Percentiles rank a stretch among this genome's conserved stretches.
Evolutionary conservation across 768 basidiomycete species (phyloP).

Genomic region (Kwoniella botswanensis): DNA sequence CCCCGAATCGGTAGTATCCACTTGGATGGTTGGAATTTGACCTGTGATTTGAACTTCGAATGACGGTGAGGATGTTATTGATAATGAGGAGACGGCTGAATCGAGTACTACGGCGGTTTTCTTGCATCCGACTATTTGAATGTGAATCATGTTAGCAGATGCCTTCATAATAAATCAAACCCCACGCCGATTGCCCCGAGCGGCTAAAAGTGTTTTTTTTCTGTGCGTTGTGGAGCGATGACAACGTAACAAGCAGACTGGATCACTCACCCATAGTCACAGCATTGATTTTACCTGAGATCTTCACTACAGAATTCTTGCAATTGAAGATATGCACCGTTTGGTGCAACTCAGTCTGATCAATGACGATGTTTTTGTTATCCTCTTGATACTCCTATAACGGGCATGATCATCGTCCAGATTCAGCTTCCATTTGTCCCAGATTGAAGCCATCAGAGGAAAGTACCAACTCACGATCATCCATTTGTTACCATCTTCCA

Average conservation of each 20-base stretch:
- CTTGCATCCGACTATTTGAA: slow-evolving; percentile 74
- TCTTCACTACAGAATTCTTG: slow-evolving; percentile 78
- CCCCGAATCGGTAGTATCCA: slow-evolving; percentile 94
- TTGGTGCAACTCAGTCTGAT: slow-evolving; percentile 77
- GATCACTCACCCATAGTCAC: slow-evolving; percentile 75
- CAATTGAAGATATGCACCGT: slow-evolving; percentile 87
- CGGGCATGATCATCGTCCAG: not conserved
- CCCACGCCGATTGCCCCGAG: not conserved
- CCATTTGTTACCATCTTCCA: slow-evolving; percentile 91
- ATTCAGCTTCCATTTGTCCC: not conserved
- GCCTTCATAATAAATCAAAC: not conserved
- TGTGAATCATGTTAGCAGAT: too few relatives aligned
- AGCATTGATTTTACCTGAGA: slow-evolving; percentile 95
- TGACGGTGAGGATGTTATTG: slow-evolving; percentile 87
- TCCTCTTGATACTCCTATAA: slow-evolving; percentile 90
- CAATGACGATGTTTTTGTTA: slow-evolving; percentile 67
- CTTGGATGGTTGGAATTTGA: slow-evolving; percentile 83
- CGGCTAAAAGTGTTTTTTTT: too few relatives aligned
- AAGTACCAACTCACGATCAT: slow-evolving; percentile 66
- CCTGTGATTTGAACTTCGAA: slow-evolving; percentile 93
- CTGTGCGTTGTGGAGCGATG: too few relatives aligned
- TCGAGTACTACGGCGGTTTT: slow-evolving; percentile 88
- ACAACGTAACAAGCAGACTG: too few relatives aligned
- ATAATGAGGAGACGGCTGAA: slow-evolving; percentile 88
- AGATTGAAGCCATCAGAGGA: not conserved